These are phyloP conservation scores for Echinochloa phyllopogon DNA, from an alignment of 176 grass and related monocot genomes.

Conservation along the genomic window DNA sequence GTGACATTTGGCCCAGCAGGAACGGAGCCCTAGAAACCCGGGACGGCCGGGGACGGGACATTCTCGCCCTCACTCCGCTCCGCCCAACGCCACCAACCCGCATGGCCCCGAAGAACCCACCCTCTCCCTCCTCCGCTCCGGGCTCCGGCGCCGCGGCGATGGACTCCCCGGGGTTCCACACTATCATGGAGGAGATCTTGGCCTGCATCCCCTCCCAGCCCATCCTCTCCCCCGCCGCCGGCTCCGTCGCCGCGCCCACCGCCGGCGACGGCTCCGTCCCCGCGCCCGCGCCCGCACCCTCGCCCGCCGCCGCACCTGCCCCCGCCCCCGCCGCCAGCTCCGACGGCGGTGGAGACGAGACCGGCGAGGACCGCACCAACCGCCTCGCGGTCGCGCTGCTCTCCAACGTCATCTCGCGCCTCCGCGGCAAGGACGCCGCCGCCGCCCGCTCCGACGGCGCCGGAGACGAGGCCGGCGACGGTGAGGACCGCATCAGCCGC, in stretches of 20 bases:
- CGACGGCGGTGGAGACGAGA: not conserved
- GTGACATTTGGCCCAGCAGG: not conserved
- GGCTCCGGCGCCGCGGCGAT: not conserved
- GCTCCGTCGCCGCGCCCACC: no score
- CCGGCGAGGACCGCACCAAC: constrained; percentile 43
- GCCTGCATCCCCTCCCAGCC: constrained; percentile 12
- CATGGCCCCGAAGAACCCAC: not conserved
- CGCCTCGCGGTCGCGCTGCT: constrained; percentile 33
- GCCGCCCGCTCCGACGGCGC: no score
- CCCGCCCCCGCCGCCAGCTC: not conserved
- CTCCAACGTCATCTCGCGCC: constrained; percentile 34
- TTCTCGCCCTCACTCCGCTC: not conserved
- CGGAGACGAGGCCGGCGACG: no score
- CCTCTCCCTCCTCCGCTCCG: not conserved
- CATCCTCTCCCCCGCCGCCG: not conserved
- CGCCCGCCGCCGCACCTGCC: no score
- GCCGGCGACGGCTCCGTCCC: no score
- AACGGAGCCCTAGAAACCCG: not conserved
- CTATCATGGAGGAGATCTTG: constrained; percentile 22
- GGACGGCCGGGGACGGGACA: not conserved
- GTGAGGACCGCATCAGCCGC: constrained; percentile 42
- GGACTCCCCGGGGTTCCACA: not conserved
- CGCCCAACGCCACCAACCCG: not conserved
- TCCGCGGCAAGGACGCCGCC: constrained; percentile 40
- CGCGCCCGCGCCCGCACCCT: no score